Evolutionary conservation across 2,329 filamentous ascomycete genomes (phyloP), one percentile per base, ranked within the genome.

Genomic region (Claviceps cyperi): DNA sequence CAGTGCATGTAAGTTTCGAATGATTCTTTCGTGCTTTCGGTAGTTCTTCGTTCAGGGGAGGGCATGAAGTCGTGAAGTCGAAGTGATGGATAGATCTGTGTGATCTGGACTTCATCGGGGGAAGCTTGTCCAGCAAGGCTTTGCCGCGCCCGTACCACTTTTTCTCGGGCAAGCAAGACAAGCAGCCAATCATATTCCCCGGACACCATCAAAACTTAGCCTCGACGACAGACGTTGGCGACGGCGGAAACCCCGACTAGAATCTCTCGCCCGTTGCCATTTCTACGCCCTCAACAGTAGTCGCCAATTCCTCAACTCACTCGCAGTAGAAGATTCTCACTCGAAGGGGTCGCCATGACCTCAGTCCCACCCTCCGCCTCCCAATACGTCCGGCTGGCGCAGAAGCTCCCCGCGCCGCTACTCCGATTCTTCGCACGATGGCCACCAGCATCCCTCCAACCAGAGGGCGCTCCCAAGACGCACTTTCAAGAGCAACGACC

Each of bases 371-470:
- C 66, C 28, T 63, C 66, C 49, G 43, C 66, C 49, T 56, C 66
- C 51, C 58, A 68, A 47, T 69, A 72, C 56, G 64, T 80, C 56
- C 69, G 73, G 59, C 74, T 88, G 52, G 85, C 85, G 53, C 79
- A 82, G 67, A 73, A 77, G 56, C 80, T 97, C 40, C 92, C 89
- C 8, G 73, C 78, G 49, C 83, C 83, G 40, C 78, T 98, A 44
- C 78, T 84, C 62, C 81, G 81, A 60, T 96, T 98, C 77, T 85
- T 98, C 68, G 84, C 84, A 51, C 84, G 86, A 56, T 96, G 91
- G 66, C 92, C 92, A 41, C 89, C 91, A 46, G 76, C 71, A 48
- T 66, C 76, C 57, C 75, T 83, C 61, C 69, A 79, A 53, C 66
- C 75, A 52, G 62, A 65, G 47, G 66, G 66, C 51, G 63, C 69